Conservation (phyloP, 768 basidiomycete species). For the Cubamyces sp. region DNA sequence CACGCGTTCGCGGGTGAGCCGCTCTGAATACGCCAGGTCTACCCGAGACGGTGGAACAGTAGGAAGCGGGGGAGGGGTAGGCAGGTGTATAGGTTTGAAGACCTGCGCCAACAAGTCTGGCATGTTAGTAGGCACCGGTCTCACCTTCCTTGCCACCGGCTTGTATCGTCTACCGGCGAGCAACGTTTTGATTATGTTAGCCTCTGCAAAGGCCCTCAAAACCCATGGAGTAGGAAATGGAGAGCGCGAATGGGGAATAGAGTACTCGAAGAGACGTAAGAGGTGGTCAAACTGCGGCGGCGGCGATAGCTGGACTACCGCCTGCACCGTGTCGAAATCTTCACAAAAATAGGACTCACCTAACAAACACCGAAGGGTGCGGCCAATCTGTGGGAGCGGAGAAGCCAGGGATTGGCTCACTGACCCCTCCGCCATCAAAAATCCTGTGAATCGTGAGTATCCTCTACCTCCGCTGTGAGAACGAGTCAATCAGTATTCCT, state of each 20-base stretch:
- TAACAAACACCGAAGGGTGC: neutral
- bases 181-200: no score
- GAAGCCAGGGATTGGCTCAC: neutral
- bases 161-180: constrained; percentile 27
- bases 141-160: constrained; percentile 33
- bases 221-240: constrained; percentile 4
- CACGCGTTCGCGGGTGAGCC: constrained; percentile 21
- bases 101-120: constrained; percentile 26
- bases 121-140: constrained; percentile 35
- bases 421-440: neutral
- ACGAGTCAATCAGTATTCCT: neutral
- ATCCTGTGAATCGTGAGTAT: neutral
- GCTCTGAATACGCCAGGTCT: constrained; percentile 5
- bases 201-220: neutral
- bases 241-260: neutral
- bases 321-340: neutral
- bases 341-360: neutral
- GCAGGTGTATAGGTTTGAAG: constrained; percentile 20
- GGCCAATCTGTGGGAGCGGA: neutral
- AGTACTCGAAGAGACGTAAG: neutral
- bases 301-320: neutral
- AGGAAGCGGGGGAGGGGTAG: constrained; percentile 3
- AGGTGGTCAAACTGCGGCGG: neutral
- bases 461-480: neutral
- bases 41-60: constrained; percentile 14